Evolutionary conservation across 768 basidiomycete genomes (phyloP).

Genomic region (Pleurotus platypus): DNA sequence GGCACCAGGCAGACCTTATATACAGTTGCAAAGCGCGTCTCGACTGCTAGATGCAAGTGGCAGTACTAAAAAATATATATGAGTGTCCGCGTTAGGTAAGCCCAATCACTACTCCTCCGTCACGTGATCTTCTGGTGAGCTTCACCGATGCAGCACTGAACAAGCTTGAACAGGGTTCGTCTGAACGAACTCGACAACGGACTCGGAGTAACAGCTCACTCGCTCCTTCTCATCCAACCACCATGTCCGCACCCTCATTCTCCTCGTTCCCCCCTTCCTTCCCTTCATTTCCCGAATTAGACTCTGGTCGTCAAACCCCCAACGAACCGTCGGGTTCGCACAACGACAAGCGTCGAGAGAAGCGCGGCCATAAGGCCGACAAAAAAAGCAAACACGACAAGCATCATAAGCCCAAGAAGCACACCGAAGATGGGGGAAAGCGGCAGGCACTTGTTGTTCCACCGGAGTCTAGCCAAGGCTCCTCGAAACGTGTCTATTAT

Average conservation of each 20-base stretch:
- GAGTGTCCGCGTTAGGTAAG: constrained; percentile 5
- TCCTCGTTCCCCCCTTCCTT: constrained; percentile 65
- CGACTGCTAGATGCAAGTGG: neutral
- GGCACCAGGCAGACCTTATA: constrained; percentile 7
- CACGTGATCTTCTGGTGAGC: no score
- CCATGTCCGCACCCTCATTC: constrained; percentile 55
- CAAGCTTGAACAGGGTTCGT: no score
- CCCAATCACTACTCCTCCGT: neutral
- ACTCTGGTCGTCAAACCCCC: constrained; percentile 31
- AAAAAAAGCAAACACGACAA: constrained; percentile 23
- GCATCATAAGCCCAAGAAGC: constrained; percentile 17
- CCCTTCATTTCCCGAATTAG: constrained; percentile 65
- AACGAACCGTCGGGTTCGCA: no score
- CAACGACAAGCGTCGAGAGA: neutral
- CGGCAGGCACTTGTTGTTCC: constrained; percentile 15
- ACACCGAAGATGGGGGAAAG: constrained; percentile 20
- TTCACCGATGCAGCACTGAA: no score
- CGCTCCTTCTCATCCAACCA: no score
- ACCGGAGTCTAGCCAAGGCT: constrained; percentile 25
- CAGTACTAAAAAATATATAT: neutral
- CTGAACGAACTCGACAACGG: no score
- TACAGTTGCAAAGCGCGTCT: neutral
- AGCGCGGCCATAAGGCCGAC: constrained; percentile 9
- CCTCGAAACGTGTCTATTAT: constrained; percentile 41
- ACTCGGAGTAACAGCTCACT: no score